Evolutionary conservation across 2,329 filamentous ascomycete genomes (phyloP), one percentile per base, ranked within the genome.

Genomic region (Reticulascus tulasneorum): DNA sequence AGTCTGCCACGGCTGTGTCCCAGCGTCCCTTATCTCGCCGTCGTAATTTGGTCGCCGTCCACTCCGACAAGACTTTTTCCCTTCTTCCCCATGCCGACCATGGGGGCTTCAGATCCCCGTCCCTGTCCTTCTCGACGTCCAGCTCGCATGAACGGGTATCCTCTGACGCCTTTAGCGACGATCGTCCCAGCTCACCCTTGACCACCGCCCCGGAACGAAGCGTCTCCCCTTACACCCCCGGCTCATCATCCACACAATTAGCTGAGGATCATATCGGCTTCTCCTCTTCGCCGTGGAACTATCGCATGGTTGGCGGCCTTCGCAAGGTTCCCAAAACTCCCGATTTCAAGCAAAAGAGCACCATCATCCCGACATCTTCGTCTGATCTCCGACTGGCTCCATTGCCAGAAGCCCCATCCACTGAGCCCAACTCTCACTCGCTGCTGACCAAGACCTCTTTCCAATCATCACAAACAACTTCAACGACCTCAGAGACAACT

Each of bases 61-160:
- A 78, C 47, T 54, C 73, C 6, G 71, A 79, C 38, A 77, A 77
- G 56, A 79, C 75, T 5, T 79, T 80, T 47, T 75, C 73, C 12
- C 55, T 79, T 37, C 44, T 67, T 44, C 56, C 55, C 52, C 49
- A 68, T 27, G 33, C 31, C 29, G 25, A 37, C 19, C 22, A 29
- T 21, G 23, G 20, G 21, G 29, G 35, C 25, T 42, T 54, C 13
- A 52, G 53, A 45, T 71, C 72, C 9, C 58, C 64, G 22, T 60
- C 58, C 12, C 52, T 66, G 29, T 73, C 68, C 23, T 62, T 64
- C 25, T 66, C 71, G 13, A 64, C 66, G 15, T 62, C 68, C 29
- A 68, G 64, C 51, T 73, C 73, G 43, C 71, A 71, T 56, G 71
- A 70, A 42, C 64, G 60, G 21, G 58, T 62, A 27, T 73, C 70